phyloP scores from a whole-genome alignment of 179 eudicot genomes.

The Gypsophila paniculata region DNA sequence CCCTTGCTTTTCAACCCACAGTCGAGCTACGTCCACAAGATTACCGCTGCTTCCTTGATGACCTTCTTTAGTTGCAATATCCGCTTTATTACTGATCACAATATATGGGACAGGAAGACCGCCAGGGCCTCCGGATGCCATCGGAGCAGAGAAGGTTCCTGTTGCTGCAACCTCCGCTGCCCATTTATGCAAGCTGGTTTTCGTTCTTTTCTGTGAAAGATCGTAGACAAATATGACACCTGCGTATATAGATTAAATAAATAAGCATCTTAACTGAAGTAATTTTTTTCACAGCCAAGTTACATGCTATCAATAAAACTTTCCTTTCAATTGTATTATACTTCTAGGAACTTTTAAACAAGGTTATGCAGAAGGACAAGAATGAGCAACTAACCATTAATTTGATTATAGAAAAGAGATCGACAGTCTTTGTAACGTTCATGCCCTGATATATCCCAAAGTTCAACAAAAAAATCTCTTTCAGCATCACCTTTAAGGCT shows the following conservation, averaged over 20 bases:
- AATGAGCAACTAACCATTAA: slow-evolving; percentile 58
- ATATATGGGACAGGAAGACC: slow-evolving; percentile 94
- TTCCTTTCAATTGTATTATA: too few species aligned
- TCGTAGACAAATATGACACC: slow-evolving; percentile 94
- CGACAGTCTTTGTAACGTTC: slow-evolving; percentile 96
- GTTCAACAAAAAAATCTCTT: slow-evolving; percentile 86
- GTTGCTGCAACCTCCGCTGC: slow-evolving; percentile 78
- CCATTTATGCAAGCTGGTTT: slow-evolving; percentile 84
- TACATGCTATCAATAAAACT: background rate
- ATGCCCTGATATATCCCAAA: slow-evolving; percentile 97
- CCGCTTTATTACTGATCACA: slow-evolving; percentile 89
- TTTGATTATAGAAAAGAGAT: slow-evolving; percentile 83
- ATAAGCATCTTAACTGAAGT: background rate
- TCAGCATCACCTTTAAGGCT: slow-evolving; percentile 73
- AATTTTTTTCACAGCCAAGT: background rate
- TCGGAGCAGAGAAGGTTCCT: slow-evolving; percentile 89
- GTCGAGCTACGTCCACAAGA: slow-evolving; percentile 92
- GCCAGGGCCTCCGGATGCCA: slow-evolving; percentile 81
- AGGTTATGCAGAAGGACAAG: background rate
- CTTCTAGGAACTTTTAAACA: too few species aligned
- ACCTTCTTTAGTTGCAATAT: slow-evolving; percentile 81
- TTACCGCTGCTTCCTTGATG: slow-evolving; percentile 81
- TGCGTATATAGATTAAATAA: slow-evolving; percentile 25
- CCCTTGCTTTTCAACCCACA: slow-evolving; percentile 99
- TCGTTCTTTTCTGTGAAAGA: slow-evolving; percentile 86